phyloP scores from a whole-genome alignment of 495 filamentous ascomycete genomes.

The Tuber aestivum region DNA sequence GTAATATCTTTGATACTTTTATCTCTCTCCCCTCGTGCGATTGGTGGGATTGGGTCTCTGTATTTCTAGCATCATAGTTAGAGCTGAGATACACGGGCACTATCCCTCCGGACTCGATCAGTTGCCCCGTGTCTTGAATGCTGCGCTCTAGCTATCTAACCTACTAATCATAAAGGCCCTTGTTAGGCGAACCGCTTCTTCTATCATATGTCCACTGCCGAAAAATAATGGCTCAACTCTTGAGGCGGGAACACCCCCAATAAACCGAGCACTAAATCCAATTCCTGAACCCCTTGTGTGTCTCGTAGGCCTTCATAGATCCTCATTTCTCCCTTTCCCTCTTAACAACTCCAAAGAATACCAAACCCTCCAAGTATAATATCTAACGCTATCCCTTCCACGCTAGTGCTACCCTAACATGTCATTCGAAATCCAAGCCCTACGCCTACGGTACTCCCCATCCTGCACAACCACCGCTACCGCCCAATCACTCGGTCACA shows the following conservation, averaged over 20 bases:
- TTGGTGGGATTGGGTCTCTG: not conserved
- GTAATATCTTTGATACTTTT: not conserved
- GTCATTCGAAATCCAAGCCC: not conserved
- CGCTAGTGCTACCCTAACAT: not conserved
- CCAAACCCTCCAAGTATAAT: not conserved
- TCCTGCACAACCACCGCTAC: not conserved
- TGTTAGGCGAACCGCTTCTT: not conserved
- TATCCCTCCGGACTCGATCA: not conserved
- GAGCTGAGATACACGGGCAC: not conserved
- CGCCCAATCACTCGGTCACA: not conserved
- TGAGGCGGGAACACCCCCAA: no score
- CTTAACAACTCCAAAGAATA: not conserved
- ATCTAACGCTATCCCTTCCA: not conserved
- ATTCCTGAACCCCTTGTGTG: not conserved
- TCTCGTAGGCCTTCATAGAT: not conserved
- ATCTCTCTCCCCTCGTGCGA: not conserved
- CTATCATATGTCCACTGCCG: not conserved
- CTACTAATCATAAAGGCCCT: not conserved
- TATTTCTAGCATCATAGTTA: not conserved
- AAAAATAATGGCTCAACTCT: not conserved
- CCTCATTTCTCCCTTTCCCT: not conserved
- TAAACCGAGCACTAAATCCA: not conserved
- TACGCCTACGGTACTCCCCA: not conserved
- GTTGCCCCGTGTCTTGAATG: not conserved
- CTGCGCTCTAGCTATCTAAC: not conserved